Percentiles rank a stretch among this genome's conserved stretches.
Conservation (phyloP, 2,329 filamentous ascomycete genomes). For the Ophiostoma tasmaniense region DNA sequence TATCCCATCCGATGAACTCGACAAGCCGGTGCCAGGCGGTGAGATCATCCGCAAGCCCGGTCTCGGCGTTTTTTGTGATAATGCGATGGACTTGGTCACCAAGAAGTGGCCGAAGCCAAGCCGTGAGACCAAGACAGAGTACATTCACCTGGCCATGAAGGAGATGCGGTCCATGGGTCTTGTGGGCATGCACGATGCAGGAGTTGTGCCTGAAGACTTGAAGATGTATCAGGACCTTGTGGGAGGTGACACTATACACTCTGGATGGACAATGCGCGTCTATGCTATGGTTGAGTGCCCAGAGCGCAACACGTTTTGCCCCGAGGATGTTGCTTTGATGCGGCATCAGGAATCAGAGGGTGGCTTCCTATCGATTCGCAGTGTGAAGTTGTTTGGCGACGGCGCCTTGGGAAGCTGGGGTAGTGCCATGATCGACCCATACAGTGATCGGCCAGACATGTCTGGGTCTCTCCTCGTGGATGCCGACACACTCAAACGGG, state of each 20-base stretch:
- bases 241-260: conserved; percentile 30
- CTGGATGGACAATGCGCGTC: conserved; percentile 53
- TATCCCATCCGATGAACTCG: conserved; percentile 43
- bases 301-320: conserved; percentile 56
- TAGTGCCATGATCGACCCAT: conserved; percentile 62
- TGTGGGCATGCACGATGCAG: conserved; percentile 62
- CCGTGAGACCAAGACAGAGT: conserved; percentile 42
- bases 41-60: conserved; percentile 54
- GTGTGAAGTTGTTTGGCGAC: conserved; percentile 63
- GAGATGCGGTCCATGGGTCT: conserved; percentile 56
- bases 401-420: conserved; percentile 65
- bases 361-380: conserved; percentile 47
- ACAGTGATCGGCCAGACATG: conserved; percentile 52
- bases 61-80: conserved; percentile 63
- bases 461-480: conserved; percentile 60
- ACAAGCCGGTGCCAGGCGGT: conserved; percentile 50
- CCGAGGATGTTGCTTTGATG: conserved; percentile 34
- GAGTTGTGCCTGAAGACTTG: conserved; percentile 47
- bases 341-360: conserved; percentile 32
- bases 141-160: conserved; percentile 51
- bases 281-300: conserved; percentile 62
- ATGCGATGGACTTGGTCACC: conserved; percentile 57
- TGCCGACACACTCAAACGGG: conserved; percentile 44
- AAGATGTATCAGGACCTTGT: conserved; percentile 39
- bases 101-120: conserved; percentile 49